Evolutionary conservation across 1,139 yeast species (phyloP).

Genomic region (Casaregolazyma lundiana): DNA sequence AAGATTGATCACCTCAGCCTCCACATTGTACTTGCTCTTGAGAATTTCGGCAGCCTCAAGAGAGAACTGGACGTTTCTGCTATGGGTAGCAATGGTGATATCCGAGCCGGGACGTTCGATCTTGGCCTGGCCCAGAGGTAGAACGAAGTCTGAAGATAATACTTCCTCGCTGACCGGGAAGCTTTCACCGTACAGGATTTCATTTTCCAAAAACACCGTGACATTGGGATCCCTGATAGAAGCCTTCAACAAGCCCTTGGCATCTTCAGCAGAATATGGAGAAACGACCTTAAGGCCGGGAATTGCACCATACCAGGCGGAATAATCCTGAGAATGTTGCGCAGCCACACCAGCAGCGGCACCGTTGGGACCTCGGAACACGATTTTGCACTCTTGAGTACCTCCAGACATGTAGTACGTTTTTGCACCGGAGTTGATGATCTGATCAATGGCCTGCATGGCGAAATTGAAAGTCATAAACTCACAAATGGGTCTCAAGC

Average conservation of each 20-base stretch:
- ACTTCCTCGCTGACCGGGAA: slow-evolving; percentile 90
- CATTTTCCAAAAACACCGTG: slow-evolving; percentile 92
- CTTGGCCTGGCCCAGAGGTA: slow-evolving; percentile 96
- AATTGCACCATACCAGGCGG: slow-evolving; percentile 97
- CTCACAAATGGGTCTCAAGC: slow-evolving; percentile 94
- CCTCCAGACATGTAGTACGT: slow-evolving; percentile 99
- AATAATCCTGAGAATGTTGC: slow-evolving; percentile 96
- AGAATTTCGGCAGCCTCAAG: slow-evolving; percentile 85
- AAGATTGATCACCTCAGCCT: slow-evolving; percentile 91
- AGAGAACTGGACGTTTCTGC: slow-evolving; percentile 84
- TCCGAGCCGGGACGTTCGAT: slow-evolving; percentile 91
- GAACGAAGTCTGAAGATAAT: slow-evolving; percentile 76
- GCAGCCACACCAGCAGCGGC: slow-evolving; percentile 99
- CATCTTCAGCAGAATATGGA: slow-evolving; percentile 94
- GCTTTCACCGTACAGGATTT: slow-evolving; percentile 86
- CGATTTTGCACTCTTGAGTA: slow-evolving; percentile 91
- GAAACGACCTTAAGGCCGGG: slow-evolving; percentile 97
- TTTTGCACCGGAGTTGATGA: slow-evolving; percentile 97
- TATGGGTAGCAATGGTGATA: slow-evolving; percentile 82
- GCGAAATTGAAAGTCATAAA: slow-evolving; percentile 99
- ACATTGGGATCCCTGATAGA: slow-evolving; percentile 99
- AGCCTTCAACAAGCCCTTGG: slow-evolving; percentile 92
- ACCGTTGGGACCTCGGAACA: slow-evolving; percentile 99
- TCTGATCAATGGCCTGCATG: slow-evolving; percentile 98
- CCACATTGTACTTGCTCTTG: slow-evolving; percentile 78